Evolutionary conservation across 495 filamentous ascomycete species (phyloP).

Genomic region (Rostrohypoxylon terebratum): DNA sequence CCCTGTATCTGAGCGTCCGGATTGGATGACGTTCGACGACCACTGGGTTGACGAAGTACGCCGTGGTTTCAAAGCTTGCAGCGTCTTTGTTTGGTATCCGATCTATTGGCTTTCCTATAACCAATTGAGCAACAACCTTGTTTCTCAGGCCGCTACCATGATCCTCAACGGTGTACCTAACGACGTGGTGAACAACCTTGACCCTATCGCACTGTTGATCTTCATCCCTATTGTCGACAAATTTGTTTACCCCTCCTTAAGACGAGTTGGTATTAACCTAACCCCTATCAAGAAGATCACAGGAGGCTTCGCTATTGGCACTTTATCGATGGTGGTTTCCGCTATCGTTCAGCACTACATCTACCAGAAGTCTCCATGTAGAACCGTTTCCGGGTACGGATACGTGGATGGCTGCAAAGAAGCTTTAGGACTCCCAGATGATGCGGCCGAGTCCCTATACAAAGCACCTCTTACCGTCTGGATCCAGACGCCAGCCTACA

Average conservation of each 20-base stretch:
- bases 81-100: slow-evolving; percentile 71
- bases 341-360: slow-evolving; percentile 76
- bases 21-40: slow-evolving; percentile 81
- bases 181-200: slow-evolving; percentile 81
- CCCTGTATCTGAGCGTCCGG: slow-evolving; percentile 60
- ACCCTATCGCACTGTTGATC: slow-evolving; percentile 81
- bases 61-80: slow-evolving; percentile 76
- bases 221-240: slow-evolving; percentile 81
- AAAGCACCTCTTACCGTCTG: slow-evolving; percentile 60
- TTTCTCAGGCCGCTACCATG: slow-evolving; percentile 80
- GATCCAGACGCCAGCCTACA: slow-evolving; percentile 41
- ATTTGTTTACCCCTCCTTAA: slow-evolving; percentile 74
- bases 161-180: slow-evolving; percentile 76
- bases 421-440: slow-evolving; percentile 23
- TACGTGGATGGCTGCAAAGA: slow-evolving; percentile 57
- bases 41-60: slow-evolving; percentile 78
- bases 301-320: slow-evolving; percentile 70
- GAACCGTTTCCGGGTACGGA: slow-evolving; percentile 52
- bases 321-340: slow-evolving; percentile 73
- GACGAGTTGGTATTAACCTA: slow-evolving; percentile 71
- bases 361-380: slow-evolving; percentile 72
- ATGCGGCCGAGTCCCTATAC: slow-evolving; percentile 39
- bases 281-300: slow-evolving; percentile 81
- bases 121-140: slow-evolving; percentile 74
- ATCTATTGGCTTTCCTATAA: slow-evolving; percentile 66